Conservation (phyloP, 73 alveolate genomes). For the Symbiodinium natans region DNA sequence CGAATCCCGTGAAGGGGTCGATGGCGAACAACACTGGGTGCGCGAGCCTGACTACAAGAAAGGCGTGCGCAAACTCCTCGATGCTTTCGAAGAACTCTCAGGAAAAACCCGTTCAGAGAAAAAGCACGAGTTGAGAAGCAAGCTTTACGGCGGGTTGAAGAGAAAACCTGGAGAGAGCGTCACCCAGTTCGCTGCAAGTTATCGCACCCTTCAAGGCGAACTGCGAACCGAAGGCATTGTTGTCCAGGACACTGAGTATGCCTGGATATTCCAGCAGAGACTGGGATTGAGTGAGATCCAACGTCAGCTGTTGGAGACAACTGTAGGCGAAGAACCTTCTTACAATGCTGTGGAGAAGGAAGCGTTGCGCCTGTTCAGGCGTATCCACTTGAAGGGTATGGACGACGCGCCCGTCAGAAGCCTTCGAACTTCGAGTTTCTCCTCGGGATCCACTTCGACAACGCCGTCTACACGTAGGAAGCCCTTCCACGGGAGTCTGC, state of each 20-base stretch:
- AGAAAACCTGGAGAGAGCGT: background rate
- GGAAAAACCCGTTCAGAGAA: background rate
- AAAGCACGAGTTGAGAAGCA: background rate
- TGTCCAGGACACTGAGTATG: background rate
- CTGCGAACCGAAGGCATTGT: background rate
- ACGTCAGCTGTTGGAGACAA: constrained; percentile 7
- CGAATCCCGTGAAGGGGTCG: background rate
- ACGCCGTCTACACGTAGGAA: background rate
- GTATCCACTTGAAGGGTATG: background rate
- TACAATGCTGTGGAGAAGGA: background rate
- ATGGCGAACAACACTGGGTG: background rate
- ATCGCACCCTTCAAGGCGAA: background rate
- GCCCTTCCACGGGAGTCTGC: background rate
- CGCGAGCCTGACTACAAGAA: background rate
- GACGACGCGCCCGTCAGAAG: background rate
- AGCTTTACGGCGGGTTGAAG: background rate
- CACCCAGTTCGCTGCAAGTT: background rate
- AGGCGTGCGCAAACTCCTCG: background rate
- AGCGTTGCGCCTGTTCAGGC: background rate
- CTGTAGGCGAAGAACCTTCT: background rate
- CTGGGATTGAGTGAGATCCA: background rate
- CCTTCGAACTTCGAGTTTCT: background rate
- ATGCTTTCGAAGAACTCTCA: constrained; percentile 24
- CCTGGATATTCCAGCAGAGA: constrained; percentile 21
- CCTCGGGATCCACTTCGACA: background rate